Evolutionary conservation across 1,284 basidiomycete species (phyloP), one percentile per base, ranked within the genome.

Genomic region (Tausonia pullulans): DNA sequence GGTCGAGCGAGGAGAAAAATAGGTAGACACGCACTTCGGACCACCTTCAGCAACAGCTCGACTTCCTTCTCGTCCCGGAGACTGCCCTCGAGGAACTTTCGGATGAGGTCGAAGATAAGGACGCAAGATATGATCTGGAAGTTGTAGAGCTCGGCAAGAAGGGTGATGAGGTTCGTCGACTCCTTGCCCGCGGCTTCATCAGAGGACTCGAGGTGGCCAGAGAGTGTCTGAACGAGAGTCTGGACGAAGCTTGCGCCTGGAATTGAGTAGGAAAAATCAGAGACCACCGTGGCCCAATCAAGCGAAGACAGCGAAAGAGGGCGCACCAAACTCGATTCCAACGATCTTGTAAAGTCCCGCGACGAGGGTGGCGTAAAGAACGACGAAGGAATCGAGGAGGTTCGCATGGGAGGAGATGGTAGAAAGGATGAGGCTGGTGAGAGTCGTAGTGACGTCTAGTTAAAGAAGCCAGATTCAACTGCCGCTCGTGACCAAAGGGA

Each of bases 81-180:
- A 74, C 6, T 82, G 78, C 43, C 79, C 5, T 83, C 79, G 57
- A 98, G 80, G 64, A 98, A 81, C 7, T 82, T 81, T 3, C 88
- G 85, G 69, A 99, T 86, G 59, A 98, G 75, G 73, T 98, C 95
- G 76, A 94, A 98, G 54, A 98, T 78, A 16, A 98, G 80, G 4
- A 87, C 80, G 66, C 86, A 90, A 0, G 90, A 91, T 56, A 98
- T 82, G 40, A 98, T 89, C 74, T 91, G 88, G 72, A 97, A 90
- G 74, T 98, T 98, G 79, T 98, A 98, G 49, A 98, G 78, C 73
- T 98, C 91, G 3, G 91, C 88, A 39, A 97, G 79, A 8, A 98
- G 81, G 0, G 90, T 84, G 46, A 94, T 81, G 44, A 99, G 78
- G 74, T 98, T 98, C 14, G 88, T 84, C 67, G 86, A 87, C 74